Percentiles rank a stretch among this genome's conserved stretches.
These are phyloP conservation scores for Blastobotrys attinorum DNA, from an alignment of 805 yeast species.

Conservation along the genomic window DNA sequence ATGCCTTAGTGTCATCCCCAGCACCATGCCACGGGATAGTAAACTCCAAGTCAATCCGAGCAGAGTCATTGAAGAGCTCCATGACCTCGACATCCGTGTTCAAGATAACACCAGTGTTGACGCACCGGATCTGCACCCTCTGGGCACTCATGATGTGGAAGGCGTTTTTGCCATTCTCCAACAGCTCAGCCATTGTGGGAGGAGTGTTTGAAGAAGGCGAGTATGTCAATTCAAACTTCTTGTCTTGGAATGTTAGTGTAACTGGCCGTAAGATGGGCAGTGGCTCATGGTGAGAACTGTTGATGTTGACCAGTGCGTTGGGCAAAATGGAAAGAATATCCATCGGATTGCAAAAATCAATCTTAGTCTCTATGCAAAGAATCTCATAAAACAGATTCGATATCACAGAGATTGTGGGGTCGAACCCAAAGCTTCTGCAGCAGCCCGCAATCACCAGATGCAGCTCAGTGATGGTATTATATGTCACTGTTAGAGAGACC, in stretches of 20 bases:
- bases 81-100: slow-evolving; percentile 42
- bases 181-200: slow-evolving; percentile 70
- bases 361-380: slow-evolving; percentile 39
- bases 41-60: slow-evolving; percentile 36
- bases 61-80: slow-evolving; percentile 33
- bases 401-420: slow-evolving; percentile 52
- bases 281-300: background rate
- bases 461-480: slow-evolving; percentile 3
- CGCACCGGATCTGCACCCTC: slow-evolving; percentile 32
- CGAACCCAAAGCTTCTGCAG: slow-evolving; percentile 73
- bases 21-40: slow-evolving; percentile 26
- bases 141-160: slow-evolving; percentile 45
- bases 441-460: slow-evolving; percentile 12
- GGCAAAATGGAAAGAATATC: background rate
- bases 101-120: slow-evolving; percentile 26
- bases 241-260: slow-evolving; percentile 25
- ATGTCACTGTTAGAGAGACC: slow-evolving; percentile 10
- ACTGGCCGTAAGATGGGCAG: slow-evolving; percentile 20
- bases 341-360: background rate
- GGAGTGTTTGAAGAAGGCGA: slow-evolving; percentile 61
- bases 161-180: slow-evolving; percentile 68
- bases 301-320: background rate
- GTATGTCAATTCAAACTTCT: slow-evolving; percentile 52
- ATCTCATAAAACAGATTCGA: slow-evolving; percentile 61
- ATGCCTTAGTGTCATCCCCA: too few relatives aligned